These are phyloP conservation scores for Chlorella vulgaris DNA, from an alignment of 139 green algal species.

Conservation along the genomic window DNA sequence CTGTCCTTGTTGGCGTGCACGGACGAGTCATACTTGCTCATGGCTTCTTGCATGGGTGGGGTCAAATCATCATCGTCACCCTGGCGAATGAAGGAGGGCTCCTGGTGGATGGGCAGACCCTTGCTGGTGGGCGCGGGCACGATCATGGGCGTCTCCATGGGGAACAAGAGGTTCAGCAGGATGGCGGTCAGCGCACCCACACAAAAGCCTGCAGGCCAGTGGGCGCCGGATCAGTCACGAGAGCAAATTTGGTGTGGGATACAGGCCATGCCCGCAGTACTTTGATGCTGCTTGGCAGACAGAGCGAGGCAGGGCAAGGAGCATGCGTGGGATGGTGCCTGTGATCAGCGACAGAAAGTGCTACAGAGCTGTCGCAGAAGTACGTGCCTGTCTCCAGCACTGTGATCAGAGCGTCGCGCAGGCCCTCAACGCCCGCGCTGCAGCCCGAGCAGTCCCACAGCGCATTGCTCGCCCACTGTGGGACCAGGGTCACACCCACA, in stretches of 20 bases:
- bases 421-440: constrained; percentile 1
- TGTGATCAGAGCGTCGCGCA: constrained; percentile 28
- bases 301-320: no score
- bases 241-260: no score
- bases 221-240: no score
- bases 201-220: constrained; percentile 37
- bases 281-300: no score
- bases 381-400: no score
- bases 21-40: background rate
- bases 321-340: no score
- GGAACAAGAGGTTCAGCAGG: constrained; percentile 37
- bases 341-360: no score
- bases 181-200: constrained; percentile 38
- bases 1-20: background rate
- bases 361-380: no score
- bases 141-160: constrained; percentile 6
- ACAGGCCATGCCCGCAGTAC: no score
- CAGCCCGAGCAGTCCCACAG: constrained; percentile 20
- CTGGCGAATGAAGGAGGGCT: background rate
- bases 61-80: background rate
- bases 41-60: background rate
- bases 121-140: background rate
- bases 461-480: constrained; percentile 17
- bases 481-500: constrained; percentile 43
- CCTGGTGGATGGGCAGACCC: background rate